Percentiles rank a stretch among this genome's conserved stretches.
Evolutionary conservation across 768 basidiomycete species (phyloP).

Genomic region (Tricholoma saponaceum): DNA sequence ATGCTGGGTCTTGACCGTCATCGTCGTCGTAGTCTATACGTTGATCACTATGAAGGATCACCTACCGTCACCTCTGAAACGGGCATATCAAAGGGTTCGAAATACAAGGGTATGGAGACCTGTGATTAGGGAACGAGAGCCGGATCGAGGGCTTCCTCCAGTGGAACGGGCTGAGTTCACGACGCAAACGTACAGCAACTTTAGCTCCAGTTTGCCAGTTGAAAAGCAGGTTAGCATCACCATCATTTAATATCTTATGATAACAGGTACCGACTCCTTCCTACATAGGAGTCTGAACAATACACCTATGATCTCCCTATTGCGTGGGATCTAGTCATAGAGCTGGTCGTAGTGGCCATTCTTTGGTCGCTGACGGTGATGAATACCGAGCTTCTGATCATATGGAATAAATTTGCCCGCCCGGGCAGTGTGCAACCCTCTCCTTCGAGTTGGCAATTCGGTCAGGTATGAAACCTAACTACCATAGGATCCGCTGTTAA

Average conservation of each 20-base stretch:
- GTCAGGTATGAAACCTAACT: conserved; percentile 10
- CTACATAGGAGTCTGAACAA: not conserved
- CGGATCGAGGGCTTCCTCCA: not conserved
- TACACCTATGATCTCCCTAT: conserved; percentile 9
- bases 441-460: conserved; percentile 16
- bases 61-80: conserved; percentile 8
- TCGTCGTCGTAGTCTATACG: conserved; percentile 6
- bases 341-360: conserved; percentile 8
- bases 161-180: not conserved
- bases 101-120: conserved; percentile 2
- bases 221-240: not conserved
- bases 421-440: not conserved
- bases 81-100: conserved; percentile 4
- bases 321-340: conserved; percentile 12
- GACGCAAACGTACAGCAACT: not conserved
- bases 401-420: conserved; percentile 7
- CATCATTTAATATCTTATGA: not conserved
- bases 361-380: conserved; percentile 15
- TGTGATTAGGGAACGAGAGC: not conserved
- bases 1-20: conserved; percentile 7
- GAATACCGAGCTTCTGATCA: conserved; percentile 17
- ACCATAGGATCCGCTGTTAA: not conserved
- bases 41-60: conserved; percentile 10
- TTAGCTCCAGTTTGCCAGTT: not conserved
- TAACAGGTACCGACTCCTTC: not conserved